These are phyloP conservation scores for Metschnikowia shivogae DNA, from an alignment of 805 yeast genomes.

Conservation along the genomic window DNA sequence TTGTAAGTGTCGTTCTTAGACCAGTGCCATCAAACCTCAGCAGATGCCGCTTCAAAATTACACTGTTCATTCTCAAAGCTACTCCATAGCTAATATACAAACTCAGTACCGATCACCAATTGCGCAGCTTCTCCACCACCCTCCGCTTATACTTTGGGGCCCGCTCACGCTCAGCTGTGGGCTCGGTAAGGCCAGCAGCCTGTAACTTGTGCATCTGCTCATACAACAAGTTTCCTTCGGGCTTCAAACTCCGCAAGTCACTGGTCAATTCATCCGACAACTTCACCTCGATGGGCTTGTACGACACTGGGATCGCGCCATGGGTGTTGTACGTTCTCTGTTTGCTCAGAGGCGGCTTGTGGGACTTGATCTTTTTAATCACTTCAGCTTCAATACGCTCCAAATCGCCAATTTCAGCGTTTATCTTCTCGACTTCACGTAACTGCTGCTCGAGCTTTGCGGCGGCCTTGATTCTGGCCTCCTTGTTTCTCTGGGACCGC, in stretches of 20 bases:
- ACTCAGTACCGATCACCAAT: slow-evolving; percentile 50
- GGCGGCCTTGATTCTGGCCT: slow-evolving; percentile 58
- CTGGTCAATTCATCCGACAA: slow-evolving; percentile 84
- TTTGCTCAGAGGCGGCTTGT: slow-evolving; percentile 27
- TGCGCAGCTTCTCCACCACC: slow-evolving; percentile 87
- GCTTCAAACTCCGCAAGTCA: slow-evolving; percentile 75
- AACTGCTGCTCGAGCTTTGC: slow-evolving; percentile 51
- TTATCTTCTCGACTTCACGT: slow-evolving; percentile 55
- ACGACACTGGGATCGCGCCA: slow-evolving; percentile 24
- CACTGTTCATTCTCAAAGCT: neutral
- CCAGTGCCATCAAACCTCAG: too few species aligned
- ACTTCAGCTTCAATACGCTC: slow-evolving; percentile 27
- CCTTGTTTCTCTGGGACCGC: slow-evolving; percentile 67
- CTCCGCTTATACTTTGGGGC: slow-evolving; percentile 67
- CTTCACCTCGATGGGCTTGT: slow-evolving; percentile 64
- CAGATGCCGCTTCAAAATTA: neutral
- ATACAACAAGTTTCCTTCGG: slow-evolving; percentile 83
- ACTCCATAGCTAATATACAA: neutral
- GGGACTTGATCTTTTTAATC: slow-evolving; percentile 26
- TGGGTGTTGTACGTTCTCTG: slow-evolving; percentile 36
- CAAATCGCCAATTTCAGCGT: slow-evolving; percentile 49
- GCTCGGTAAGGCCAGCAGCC: slow-evolving; percentile 79
- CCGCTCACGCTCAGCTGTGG: slow-evolving; percentile 67
- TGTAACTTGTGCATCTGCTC: slow-evolving; percentile 82
- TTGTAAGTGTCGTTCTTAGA: too few species aligned